Evolutionary conservation across 768 basidiomycete genomes (phyloP).

Genomic region (Mrakia hoshinonis): DNA sequence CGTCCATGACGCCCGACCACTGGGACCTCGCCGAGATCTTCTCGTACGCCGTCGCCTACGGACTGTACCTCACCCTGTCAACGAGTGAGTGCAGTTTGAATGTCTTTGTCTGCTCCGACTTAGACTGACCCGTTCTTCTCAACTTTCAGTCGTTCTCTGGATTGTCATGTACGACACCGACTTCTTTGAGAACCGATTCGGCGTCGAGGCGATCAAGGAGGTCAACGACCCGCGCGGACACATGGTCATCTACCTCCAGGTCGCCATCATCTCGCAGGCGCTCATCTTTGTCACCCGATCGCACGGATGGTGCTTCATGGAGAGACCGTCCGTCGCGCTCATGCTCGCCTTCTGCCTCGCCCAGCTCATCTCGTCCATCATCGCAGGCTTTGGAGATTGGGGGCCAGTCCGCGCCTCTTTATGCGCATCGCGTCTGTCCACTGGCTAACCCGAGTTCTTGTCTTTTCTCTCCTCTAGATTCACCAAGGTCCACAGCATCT

Average conservation of each 20-base stretch:
- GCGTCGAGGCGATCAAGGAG: slow-evolving; percentile 50
- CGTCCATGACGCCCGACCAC: slow-evolving; percentile 81
- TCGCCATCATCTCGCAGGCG: slow-evolving; percentile 97
- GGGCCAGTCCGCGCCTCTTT: background rate
- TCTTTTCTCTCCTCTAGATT: slow-evolving; percentile 44
- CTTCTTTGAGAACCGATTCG: slow-evolving; percentile 85
- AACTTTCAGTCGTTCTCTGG: slow-evolving; percentile 62
- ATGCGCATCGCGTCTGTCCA: too few species aligned
- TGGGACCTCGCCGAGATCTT: slow-evolving; percentile 98
- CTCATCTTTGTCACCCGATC: slow-evolving; percentile 93
- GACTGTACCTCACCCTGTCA: slow-evolving; percentile 84
- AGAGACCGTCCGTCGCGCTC: slow-evolving; percentile 80
- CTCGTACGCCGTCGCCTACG: slow-evolving; percentile 88
- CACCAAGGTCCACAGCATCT: slow-evolving; percentile 68
- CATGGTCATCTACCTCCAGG: slow-evolving; percentile 46
- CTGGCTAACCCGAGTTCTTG: too few species aligned
- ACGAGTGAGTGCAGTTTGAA: too few species aligned
- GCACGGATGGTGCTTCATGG: slow-evolving; percentile 94
- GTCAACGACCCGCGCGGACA: slow-evolving; percentile 50
- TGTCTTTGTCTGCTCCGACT: too few species aligned
- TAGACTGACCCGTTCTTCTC: too few species aligned
- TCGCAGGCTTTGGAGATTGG: slow-evolving; percentile 1
- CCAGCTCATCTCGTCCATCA: slow-evolving; percentile 84
- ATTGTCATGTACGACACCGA: slow-evolving; percentile 72
- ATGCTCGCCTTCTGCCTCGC: slow-evolving; percentile 85